Percentiles rank a stretch among this genome's conserved stretches.
Evolutionary conservation across 129 eudicot genomes (phyloP).

Genomic region (Flaveria trinervia): DNA sequence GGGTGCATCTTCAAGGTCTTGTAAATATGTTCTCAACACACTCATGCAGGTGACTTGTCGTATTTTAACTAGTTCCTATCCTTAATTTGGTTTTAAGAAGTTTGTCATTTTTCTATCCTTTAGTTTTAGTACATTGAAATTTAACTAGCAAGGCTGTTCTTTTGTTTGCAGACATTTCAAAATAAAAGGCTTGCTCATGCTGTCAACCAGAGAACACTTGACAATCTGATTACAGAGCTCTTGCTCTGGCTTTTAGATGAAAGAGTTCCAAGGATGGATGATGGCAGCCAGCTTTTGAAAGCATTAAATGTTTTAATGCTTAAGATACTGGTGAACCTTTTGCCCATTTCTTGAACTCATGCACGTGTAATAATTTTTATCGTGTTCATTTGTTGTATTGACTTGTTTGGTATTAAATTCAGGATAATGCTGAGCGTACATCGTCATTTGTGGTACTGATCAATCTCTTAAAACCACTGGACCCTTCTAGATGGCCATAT

Average conservation of each 20-base stretch:
- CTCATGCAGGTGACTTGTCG: slow-evolving; percentile 75
- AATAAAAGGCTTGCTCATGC: slow-evolving; percentile 90
- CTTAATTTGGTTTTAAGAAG: too few relatives aligned
- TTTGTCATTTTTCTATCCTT: background rate
- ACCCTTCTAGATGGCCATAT: slow-evolving; percentile 91
- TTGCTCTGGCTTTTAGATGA: slow-evolving; percentile 99
- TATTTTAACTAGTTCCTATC: too few relatives aligned
- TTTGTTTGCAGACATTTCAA: slow-evolving; percentile 78
- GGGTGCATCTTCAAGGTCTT: slow-evolving; percentile 97
- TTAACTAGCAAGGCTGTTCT: background rate
- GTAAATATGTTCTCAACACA: slow-evolving; percentile 96
- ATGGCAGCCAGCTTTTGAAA: slow-evolving; percentile 94
- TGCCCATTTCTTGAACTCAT: background rate
- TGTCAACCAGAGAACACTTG: slow-evolving; percentile 86
- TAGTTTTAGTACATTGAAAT: background rate
- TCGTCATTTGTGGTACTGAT: slow-evolving; percentile 91
- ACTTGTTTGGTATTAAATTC: slow-evolving; percentile 13
- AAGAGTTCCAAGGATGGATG: slow-evolving; percentile 96
- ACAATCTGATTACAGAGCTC: slow-evolving; percentile 87
- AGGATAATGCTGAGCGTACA: slow-evolving; percentile 98
- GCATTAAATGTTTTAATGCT: slow-evolving; percentile 99
- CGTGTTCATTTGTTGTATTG: slow-evolving; percentile 17
- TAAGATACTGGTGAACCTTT: slow-evolving; percentile 53
- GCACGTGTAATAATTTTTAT: background rate
- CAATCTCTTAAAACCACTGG: slow-evolving; percentile 77